A percentile compares a stretch with the other conserved stretches of the same genome.
Conservation (phyloP, 495 filamentous ascomycete genomes). For the Cercophora sp. region DNA sequence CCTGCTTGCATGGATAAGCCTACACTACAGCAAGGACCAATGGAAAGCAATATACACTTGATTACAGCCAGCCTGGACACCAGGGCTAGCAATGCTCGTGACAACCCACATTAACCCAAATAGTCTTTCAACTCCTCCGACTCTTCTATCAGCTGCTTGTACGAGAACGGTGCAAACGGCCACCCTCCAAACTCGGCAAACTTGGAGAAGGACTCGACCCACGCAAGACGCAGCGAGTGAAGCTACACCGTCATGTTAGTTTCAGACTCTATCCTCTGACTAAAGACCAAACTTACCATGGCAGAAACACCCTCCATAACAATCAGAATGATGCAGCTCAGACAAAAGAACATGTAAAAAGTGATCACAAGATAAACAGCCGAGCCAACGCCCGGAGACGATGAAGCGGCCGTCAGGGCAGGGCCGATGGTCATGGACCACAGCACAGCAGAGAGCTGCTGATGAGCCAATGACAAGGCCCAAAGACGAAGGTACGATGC, state of each 20-base stretch:
- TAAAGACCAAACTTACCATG: constrained; percentile 37
- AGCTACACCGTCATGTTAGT: constrained; percentile 37
- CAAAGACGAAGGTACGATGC: constrained; percentile 98
- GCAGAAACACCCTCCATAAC: constrained; percentile 51
- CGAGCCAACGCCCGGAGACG: constrained; percentile 60
- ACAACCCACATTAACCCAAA: constrained; percentile 37
- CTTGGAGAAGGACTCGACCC: constrained; percentile 99
- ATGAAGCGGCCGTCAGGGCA: constrained; percentile 68
- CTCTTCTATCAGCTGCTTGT: constrained; percentile 82
- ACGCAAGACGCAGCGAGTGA: constrained; percentile 91
- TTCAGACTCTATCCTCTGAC: background rate
- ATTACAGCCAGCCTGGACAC: background rate
- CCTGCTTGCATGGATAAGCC: too few species aligned
- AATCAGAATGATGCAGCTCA: constrained; percentile 72
- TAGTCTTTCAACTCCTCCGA: constrained; percentile 55
- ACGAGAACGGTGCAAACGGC: constrained; percentile 89
- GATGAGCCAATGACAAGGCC: constrained; percentile 95
- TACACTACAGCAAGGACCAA: too few species aligned
- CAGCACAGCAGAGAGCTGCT: constrained; percentile 92
- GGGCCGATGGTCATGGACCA: constrained; percentile 91
- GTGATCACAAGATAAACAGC: constrained; percentile 73
- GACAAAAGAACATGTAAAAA: constrained; percentile 84
- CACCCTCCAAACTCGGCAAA: constrained; percentile 96
- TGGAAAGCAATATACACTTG: background rate
- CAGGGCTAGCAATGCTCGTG: background rate